These are phyloP conservation scores for Marasmius tenuissimus DNA, from an alignment of 1,284 basidiomycete species.

Conservation along the genomic window DNA sequence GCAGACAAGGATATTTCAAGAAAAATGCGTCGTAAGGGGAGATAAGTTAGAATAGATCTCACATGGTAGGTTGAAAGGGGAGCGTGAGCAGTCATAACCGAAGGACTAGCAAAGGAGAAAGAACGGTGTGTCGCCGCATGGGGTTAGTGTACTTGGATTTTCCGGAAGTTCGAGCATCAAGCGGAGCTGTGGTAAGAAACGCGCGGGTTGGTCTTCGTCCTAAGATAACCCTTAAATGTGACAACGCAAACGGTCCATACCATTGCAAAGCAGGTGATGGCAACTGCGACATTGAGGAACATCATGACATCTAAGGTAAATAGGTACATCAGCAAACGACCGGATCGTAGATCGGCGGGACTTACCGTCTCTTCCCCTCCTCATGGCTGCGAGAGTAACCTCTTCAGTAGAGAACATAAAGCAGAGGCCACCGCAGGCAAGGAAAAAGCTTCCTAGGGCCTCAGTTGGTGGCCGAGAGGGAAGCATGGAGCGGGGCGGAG, in stretches of 20 bases:
- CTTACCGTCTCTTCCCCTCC: slow-evolving; percentile 83
- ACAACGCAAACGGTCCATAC: slow-evolving; percentile 78
- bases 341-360: slow-evolving; percentile 11
- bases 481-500: slow-evolving; percentile 71
- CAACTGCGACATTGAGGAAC: slow-evolving; percentile 79
- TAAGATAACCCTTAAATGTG: slow-evolving; percentile 78
- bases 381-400: slow-evolving; percentile 89
- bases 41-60: neutral
- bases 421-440: slow-evolving; percentile 85
- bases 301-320: slow-evolving; percentile 79
- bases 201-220: slow-evolving; percentile 42
- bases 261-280: slow-evolving; percentile 80
- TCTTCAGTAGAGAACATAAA: slow-evolving; percentile 95
- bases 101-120: too few relatives aligned
- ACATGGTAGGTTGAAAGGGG: neutral
- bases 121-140: too few relatives aligned
- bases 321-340: slow-evolving; percentile 1
- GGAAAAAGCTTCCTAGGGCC: slow-evolving; percentile 84
- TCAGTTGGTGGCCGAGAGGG: slow-evolving; percentile 96
- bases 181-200: slow-evolving; percentile 48
- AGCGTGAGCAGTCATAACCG: neutral
- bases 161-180: slow-evolving; percentile 18
- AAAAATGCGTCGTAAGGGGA: slow-evolving; percentile 3
- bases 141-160: neutral
- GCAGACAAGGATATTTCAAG: too few relatives aligned